Evolutionary conservation across 2,329 filamentous ascomycete genomes (phyloP).

Genomic region (Diaporthe citrichinensis): DNA sequence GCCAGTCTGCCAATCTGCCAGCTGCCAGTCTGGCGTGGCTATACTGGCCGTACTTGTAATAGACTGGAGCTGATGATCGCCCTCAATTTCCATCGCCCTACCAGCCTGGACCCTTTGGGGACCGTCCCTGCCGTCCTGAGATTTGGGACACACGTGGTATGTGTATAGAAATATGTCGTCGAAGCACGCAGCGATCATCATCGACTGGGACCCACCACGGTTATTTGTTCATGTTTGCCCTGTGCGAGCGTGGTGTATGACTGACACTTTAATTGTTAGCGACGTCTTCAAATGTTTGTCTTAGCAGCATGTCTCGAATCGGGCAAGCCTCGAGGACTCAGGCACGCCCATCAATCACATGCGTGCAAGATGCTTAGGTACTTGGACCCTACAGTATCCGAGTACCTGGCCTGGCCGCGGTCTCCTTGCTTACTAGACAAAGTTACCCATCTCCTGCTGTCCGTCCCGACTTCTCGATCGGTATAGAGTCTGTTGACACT

Average conservation of each 20-base stretch:
- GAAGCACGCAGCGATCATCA: not conserved
- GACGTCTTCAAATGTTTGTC: not conserved
- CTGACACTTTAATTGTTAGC: not conserved
- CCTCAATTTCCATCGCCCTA: not conserved
- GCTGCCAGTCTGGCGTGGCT: not conserved
- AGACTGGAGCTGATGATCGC: constrained; percentile 21
- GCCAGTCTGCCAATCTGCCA: not conserved
- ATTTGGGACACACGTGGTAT: not conserved
- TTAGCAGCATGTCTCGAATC: constrained; percentile 16
- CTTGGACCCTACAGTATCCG: not conserved
- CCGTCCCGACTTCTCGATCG: not conserved
- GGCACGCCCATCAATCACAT: constrained; percentile 16
- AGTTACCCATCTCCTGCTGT: not conserved
- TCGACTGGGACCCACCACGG: not conserved
- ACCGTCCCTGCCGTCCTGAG: not conserved
- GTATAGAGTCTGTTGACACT: not conserved
- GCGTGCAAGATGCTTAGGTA: not conserved
- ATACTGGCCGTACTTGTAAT: constrained; percentile 1
- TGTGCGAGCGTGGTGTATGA: not conserved
- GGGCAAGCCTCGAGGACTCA: constrained; percentile 6
- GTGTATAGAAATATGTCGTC: not conserved
- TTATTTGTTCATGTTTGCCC: not conserved
- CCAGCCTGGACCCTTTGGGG: constrained; percentile 3
- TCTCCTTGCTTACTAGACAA: no score
- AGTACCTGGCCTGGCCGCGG: not conserved